These are phyloP conservation scores for Trichoderma brevicompactum DNA, from an alignment of 2,329 filamentous ascomycete genomes.

Conservation along the genomic window DNA sequence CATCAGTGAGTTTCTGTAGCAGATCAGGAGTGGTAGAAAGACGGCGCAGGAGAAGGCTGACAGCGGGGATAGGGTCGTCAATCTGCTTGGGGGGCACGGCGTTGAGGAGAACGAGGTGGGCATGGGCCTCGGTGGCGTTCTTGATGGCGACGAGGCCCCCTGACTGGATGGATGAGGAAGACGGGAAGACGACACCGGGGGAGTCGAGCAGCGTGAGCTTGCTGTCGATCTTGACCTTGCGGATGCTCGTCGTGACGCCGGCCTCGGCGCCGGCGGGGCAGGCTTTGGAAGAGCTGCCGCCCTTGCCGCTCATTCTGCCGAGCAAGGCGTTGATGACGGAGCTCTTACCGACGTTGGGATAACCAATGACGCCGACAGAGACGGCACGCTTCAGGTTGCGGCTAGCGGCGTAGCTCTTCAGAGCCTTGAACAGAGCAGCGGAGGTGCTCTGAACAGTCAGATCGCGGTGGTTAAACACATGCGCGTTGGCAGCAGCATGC, in stretches of 20 bases:
- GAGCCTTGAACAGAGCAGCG: conserved; percentile 80
- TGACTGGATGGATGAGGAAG: conserved; percentile 50
- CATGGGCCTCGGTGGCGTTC: conserved; percentile 73
- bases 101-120: conserved; percentile 84
- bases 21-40: conserved; percentile 74
- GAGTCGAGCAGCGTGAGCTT: conserved; percentile 93
- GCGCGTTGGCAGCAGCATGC: conserved; percentile 79
- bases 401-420: conserved; percentile 84
- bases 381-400: conserved; percentile 87
- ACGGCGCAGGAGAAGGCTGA: conserved; percentile 80
- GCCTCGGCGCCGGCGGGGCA: conserved; percentile 91
- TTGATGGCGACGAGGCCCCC: conserved; percentile 56
- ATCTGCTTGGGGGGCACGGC: conserved; percentile 94
- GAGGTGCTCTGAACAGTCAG: conserved; percentile 86
- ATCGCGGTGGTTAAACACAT: conserved; percentile 90
- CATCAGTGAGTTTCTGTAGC: conserved; percentile 75
- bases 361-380: conserved; percentile 91
- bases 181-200: conserved; percentile 92
- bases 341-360: conserved; percentile 95
- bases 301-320: conserved; percentile 71
- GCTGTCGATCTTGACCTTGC: conserved; percentile 91
- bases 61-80: conserved; percentile 85
- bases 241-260: conserved; percentile 85
- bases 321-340: conserved; percentile 94
- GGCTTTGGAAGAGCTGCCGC: conserved; percentile 60